A percentile compares a stretch with the other conserved stretches of the same genome.
Conservation (phyloP, 2,329 filamentous ascomycete genomes). For the Cercospora sojina region DNA sequence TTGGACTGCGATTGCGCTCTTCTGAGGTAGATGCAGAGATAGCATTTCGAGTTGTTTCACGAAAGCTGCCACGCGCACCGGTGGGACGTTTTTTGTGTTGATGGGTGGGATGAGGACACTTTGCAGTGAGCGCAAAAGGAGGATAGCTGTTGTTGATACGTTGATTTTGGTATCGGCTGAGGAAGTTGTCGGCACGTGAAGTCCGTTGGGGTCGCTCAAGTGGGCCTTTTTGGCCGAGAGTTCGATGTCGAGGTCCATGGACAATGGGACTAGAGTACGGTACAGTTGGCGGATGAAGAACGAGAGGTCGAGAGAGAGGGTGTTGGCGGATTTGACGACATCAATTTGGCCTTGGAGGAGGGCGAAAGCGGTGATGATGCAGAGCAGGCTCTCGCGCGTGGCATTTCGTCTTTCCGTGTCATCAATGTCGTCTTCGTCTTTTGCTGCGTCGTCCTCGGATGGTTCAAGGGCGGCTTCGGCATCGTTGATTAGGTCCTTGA, state of each 20-base stretch:
- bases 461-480: conserved; percentile 53
- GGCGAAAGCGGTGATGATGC: conserved; percentile 95
- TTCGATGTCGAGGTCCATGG: conserved; percentile 82
- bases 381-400: conserved; percentile 84
- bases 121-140: conserved; percentile 82
- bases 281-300: conserved; percentile 97
- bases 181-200: conserved; percentile 51
- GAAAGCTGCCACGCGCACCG: conserved; percentile 84
- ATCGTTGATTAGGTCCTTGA: conserved; percentile 86
- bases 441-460: conserved; percentile 48
- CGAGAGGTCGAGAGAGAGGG: conserved; percentile 83
- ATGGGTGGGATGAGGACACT: conserved; percentile 75
- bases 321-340: conserved; percentile 75
- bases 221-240: conserved; percentile 69
- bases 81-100: conserved; percentile 72
- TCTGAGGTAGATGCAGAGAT: conserved; percentile 84
- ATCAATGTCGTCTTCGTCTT: conserved; percentile 46
- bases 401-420: conserved; percentile 61
- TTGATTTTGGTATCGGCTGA: conserved; percentile 67
- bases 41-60: conserved; percentile 84
- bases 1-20: conserved; percentile 77
- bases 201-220: conserved; percentile 56
- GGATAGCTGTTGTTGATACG: conserved; percentile 88
- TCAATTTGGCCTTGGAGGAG: conserved; percentile 86
- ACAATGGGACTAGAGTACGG: conserved; percentile 74